Evolutionary conservation across 2,329 filamentous ascomycete genomes (phyloP).

Genomic region (Capronia americana): DNA sequence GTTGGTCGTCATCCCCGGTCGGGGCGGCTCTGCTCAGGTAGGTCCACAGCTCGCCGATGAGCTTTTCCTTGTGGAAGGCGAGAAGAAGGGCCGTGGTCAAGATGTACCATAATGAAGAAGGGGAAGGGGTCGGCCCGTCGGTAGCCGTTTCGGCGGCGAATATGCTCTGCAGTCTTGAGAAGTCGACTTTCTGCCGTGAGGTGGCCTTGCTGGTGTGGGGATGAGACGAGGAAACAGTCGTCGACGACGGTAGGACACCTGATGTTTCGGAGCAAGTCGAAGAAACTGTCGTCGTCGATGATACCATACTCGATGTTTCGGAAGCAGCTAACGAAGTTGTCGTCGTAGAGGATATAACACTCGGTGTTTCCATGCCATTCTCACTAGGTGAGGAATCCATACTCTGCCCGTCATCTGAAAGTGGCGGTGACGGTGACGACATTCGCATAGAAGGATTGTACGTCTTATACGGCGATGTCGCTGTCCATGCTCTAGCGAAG

Average conservation of each 20-base stretch:
- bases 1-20: constrained; percentile 4
- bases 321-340: neutral
- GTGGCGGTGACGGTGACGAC: constrained; percentile 7
- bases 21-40: constrained; percentile 33
- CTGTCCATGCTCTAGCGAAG: constrained; percentile 17
- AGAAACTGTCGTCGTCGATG: no score
- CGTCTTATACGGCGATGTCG: constrained; percentile 12
- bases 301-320: neutral
- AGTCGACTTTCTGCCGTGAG: neutral
- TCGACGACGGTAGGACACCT: neutral
- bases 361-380: constrained; percentile 16
- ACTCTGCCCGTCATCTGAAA: constrained; percentile 18
- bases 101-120: constrained; percentile 40
- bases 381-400: constrained; percentile 8
- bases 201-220: neutral
- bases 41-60: constrained; percentile 40
- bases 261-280: no score
- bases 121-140: neutral
- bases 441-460: constrained; percentile 4
- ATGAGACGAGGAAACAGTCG: neutral
- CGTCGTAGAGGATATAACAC: neutral
- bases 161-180: neutral
- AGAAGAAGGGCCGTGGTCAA: constrained; percentile 40
- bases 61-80: constrained; percentile 41
- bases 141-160: neutral